Evolutionary conservation across 371 early-diverging fungal genomes (phyloP).

Genomic region (Batkoa obscura): DNA sequence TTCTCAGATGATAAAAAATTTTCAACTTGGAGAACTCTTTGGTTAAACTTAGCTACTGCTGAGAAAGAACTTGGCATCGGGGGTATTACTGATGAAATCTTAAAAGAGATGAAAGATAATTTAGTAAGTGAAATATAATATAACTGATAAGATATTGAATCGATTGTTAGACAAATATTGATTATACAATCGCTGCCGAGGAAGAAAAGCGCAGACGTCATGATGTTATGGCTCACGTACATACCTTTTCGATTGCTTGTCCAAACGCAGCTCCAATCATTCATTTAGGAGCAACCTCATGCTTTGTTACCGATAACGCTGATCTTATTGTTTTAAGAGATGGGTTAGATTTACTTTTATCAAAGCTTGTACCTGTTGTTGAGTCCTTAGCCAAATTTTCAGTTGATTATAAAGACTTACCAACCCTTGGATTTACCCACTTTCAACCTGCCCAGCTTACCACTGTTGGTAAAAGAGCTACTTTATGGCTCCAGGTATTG

Average conservation of each 20-base stretch:
- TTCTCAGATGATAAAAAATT: conserved; percentile 89
- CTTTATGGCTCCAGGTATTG: conserved; percentile 64
- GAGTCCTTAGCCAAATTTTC: conserved; percentile 66
- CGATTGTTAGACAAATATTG: conserved; percentile 13
- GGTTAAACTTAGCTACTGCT: conserved; percentile 83
- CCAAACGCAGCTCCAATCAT: conserved; percentile 89
- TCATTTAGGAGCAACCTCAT: conserved; percentile 93
- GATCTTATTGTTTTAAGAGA: conserved; percentile 90
- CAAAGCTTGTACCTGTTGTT: conserved; percentile 69
- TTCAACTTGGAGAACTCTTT: conserved; percentile 85
- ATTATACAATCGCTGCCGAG: conserved; percentile 69
- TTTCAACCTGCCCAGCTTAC: conserved; percentile 96
- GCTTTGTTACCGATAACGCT: conserved; percentile 94
- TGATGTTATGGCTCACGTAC: conserved; percentile 98
- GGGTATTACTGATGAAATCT: conserved; percentile 72
- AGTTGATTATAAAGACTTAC: conserved; percentile 53
- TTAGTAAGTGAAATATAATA: conserved; percentile 16
- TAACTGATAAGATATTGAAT: not conserved
- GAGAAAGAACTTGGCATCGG: conserved; percentile 77
- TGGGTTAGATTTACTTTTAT: conserved; percentile 75
- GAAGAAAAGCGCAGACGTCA: conserved; percentile 91
- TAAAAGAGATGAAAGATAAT: conserved; percentile 79
- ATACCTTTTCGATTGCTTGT: conserved; percentile 79
- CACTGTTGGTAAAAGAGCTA: conserved; percentile 95
- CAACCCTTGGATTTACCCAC: conserved; percentile 94